Conservation (phyloP, 2,329 filamentous ascomycete species). For the Aspergillus sp. region DNA sequence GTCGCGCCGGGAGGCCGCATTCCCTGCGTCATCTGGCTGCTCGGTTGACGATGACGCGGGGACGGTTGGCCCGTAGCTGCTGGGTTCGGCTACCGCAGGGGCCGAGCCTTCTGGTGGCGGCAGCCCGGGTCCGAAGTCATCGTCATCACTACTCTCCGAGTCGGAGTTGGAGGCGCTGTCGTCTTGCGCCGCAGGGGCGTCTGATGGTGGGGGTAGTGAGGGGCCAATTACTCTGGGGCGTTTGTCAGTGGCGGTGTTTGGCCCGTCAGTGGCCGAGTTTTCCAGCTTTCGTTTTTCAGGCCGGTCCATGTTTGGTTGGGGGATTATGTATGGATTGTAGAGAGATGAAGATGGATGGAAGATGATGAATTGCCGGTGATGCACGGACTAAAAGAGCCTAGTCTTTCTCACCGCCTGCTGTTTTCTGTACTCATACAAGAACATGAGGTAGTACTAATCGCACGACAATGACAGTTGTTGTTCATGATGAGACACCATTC, state of each 20-base stretch:
- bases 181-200: not conserved
- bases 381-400: not conserved
- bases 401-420: not conserved
- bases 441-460: too few species aligned
- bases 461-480: too few species aligned
- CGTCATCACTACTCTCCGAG: slow-evolving; percentile 33
- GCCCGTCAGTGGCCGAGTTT: not conserved
- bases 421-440: not conserved
- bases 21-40: not conserved
- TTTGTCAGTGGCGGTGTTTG: slow-evolving; percentile 32
- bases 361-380: not conserved
- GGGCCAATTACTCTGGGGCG: slow-evolving; percentile 56
- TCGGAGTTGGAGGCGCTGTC: slow-evolving; percentile 20
- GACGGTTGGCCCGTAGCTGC: not conserved
- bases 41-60: slow-evolving; percentile 25
- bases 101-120: slow-evolving; percentile 28
- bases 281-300: slow-evolving; percentile 1
- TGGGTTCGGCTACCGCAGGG: not conserved
- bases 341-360: not conserved
- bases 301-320: not conserved
- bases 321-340: not conserved
- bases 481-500: too few species aligned
- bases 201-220: slow-evolving; percentile 52
- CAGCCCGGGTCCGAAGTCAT: slow-evolving; percentile 45
- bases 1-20: slow-evolving; percentile 61